Base-by-base conservation (phyloP, 2,329 filamentous ascomycete species). In the Penicillium sp. region DNA sequence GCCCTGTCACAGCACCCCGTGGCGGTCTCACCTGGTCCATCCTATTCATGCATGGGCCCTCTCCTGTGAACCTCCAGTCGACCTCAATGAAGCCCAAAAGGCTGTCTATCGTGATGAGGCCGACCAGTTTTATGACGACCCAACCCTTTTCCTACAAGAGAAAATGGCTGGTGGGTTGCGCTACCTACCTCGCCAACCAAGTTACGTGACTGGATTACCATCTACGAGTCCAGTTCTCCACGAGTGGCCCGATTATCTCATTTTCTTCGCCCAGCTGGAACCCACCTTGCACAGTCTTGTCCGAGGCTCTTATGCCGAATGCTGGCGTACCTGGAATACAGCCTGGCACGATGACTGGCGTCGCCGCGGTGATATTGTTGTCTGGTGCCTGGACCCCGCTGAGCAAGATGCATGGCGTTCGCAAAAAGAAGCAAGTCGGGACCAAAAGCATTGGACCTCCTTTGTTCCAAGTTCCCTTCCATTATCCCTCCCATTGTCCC, bases 1-100 rank as follows among this genome's bases (percentile, higher is more conserved):
- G 83, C 95, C 95, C 10, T 99, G 95, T 77, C 95, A 99, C 79
- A 90, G 90, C 63, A 98, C 93, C 0, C 93, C 95, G 2, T 98
- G 95, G 93, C 89, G 93, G 67, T 92, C 89, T 14, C 90, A 96
- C 69, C 83, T 98, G 39, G 81, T 96, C 59, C 85, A 95, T 68
- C 85, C 90, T 0, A 86, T 97, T 52, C 78, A 85, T 57, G 93
- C 91, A 4, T 93, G 93, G 81, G 93, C 93, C 0, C 79, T 98
- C 14, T 89, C 90, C 8, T 99, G 95, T 74, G 93, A 97, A 65
- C 95, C 95, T 2, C 95, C 95, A 0, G 77, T 99, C 14, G 78
- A 88, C 66, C 81, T 92, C 0, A 79, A 82, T 26, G 73, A 75
- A 5, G 65, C 77, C 8, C 83, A 90, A 70, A 86, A 93, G 43